Percentiles rank a stretch among this genome's conserved stretches.
phyloP scores from a whole-genome alignment of 2,329 filamentous ascomycete genomes.

The Fusarium circinatum region DNA sequence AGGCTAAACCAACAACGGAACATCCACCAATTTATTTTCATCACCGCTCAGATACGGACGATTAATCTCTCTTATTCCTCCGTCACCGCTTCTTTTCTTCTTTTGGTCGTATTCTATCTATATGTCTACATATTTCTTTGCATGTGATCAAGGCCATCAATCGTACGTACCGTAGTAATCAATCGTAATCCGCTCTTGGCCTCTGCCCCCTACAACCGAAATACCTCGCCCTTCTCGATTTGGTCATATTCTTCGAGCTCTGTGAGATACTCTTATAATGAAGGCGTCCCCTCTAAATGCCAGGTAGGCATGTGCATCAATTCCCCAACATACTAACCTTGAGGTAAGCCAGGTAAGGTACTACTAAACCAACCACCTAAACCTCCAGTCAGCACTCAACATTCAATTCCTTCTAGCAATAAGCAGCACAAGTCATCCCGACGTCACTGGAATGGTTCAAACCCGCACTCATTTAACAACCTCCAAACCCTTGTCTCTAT shows the following conservation, averaged over 20 bases:
- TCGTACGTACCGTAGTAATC: background rate
- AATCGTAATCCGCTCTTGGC: background rate
- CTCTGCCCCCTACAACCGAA: background rate
- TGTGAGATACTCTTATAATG: background rate
- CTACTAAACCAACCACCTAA: background rate
- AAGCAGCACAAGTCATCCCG: background rate
- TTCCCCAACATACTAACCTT: background rate
- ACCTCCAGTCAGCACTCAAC: background rate
- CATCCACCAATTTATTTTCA: conserved; percentile 3
- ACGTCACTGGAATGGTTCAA: conserved; percentile 30
- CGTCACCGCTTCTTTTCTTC: conserved; percentile 34
- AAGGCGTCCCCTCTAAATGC: background rate
- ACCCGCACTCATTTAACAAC: background rate
- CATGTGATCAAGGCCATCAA: conserved; percentile 20
- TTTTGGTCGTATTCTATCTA: background rate
- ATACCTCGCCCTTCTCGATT: background rate
- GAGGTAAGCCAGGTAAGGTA: background rate
- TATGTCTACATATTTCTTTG: background rate
- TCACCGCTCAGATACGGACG: conserved; percentile 20
- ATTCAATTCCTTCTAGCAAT: background rate
- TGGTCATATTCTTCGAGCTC: background rate
- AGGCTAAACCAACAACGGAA: conserved; percentile 15
- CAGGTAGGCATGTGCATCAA: background rate
- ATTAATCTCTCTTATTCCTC: background rate
- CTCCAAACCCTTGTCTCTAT: background rate